Evolutionary conservation across 345 rosid genomes (phyloP), one percentile per base, ranked within the genome.

Genomic region (Camelina sativa): DNA sequence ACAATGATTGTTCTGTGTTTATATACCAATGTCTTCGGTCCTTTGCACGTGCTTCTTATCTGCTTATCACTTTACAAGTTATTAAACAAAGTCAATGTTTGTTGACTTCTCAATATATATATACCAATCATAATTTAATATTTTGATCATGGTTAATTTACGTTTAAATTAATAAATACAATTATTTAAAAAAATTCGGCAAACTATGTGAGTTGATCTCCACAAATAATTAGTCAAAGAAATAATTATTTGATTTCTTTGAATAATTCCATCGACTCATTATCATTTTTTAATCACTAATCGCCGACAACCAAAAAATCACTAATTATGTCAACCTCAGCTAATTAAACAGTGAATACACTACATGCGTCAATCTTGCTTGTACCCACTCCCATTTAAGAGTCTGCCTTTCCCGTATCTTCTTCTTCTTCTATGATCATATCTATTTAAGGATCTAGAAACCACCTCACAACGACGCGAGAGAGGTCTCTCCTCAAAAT

Each of bases 391-490:
- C 48, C 32, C 22, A 56, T 65, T 56, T 65, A 7, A 47, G 41
- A 46, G 66, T n/a, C 40, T 65, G 10, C 11, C 32, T 52, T 15
- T 58, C 30, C 57, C 46, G 70, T 55, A 16, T 59, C 60, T 37
- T 51, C 28, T 19, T 59, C 62, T 30, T 64, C 53, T 28, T 51
- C 56, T 67, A 20, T 68, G 40, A 54, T 75, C 69, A 53, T 25
- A 25, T 75, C 74, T 76, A 68, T 76, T 67, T 51, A 76, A 68
- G 58, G 50, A 62, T 61, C 63, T 30, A 51, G 5, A 51, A 16
- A 62, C 68, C 17, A 59, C 62, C 60, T 40, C 47, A 40, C 35
- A 67, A 17, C 17, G 20, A 60, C 11, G 62, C 2, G n/a, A 59
- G 43, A 67, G 30, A 67, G 56, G 37, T 60, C 68, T 62, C 55